phyloP scores from a whole-genome alignment of 148 eudicot genomes.

The Agrostemma githago region DNA sequence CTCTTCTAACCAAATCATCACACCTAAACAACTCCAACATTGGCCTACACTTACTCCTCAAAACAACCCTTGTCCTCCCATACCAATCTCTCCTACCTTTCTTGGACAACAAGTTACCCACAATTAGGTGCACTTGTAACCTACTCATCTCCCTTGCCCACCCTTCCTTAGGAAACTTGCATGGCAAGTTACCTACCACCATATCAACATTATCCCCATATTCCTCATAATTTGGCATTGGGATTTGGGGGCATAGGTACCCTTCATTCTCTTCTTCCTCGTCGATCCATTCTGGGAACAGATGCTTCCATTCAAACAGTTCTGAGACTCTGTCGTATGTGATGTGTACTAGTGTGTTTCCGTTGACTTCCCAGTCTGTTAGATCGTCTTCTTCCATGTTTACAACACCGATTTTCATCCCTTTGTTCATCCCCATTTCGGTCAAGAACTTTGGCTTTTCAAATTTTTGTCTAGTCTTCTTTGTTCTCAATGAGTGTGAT shows the following conservation, averaged over 20 bases:
- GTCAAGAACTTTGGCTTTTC: slow-evolving; percentile 61
- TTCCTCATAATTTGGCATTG: slow-evolving; percentile 53
- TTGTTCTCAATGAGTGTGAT: slow-evolving; percentile 18
- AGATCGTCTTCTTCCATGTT: slow-evolving; percentile 77
- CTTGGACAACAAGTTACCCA: slow-evolving; percentile 53
- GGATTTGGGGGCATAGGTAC: slow-evolving; percentile 68
- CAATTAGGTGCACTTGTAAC: slow-evolving; percentile 68
- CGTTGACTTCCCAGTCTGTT: slow-evolving; percentile 51
- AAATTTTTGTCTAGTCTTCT: slow-evolving; percentile 27
- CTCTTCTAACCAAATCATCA: slow-evolving; percentile 60
- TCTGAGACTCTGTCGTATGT: slow-evolving; percentile 53
- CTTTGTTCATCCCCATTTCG: slow-evolving; percentile 36
- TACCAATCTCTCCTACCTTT: slow-evolving; percentile 52
- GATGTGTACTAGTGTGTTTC: slow-evolving; percentile 32
- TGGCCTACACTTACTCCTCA: slow-evolving; percentile 75
- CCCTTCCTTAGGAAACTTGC: slow-evolving; percentile 52
- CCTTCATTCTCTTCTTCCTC: slow-evolving; percentile 82
- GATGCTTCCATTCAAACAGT: slow-evolving; percentile 62
- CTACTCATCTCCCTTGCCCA: slow-evolving; percentile 69
- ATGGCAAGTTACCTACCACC: slow-evolving; percentile 70
- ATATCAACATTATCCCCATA: slow-evolving; percentile 44
- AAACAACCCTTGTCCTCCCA: slow-evolving; percentile 55
- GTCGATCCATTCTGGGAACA: slow-evolving; percentile 95
- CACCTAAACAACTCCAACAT: slow-evolving; percentile 89
- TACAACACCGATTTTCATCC: slow-evolving; percentile 53